Base-by-base conservation (phyloP, 2,329 filamentous ascomycete genomes). In the Sporothrix globosa region DNA sequence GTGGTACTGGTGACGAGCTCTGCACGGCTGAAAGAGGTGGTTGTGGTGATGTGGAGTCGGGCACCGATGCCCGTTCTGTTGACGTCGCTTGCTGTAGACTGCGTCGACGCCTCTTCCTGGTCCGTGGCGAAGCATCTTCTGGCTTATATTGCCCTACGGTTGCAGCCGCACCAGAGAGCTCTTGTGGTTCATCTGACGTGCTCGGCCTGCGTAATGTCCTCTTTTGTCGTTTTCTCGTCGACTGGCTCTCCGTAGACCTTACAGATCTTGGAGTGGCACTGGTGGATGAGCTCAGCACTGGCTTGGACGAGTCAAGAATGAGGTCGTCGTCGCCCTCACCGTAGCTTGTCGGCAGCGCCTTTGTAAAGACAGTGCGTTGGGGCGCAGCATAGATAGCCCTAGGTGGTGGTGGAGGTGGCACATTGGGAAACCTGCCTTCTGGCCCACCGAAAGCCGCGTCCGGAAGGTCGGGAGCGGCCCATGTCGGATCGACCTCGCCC, bases 381-480 rank as follows among this genome's bases (percentile, higher is more conserved):
- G 67, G 67, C 0, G 41, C 61, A 0, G 58, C 34, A 39, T 54
- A 67, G 2, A 13, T 3, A 9, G 30, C 56, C 19, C 65, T 30
- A 50, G 67, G 67, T 21, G 56, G 52, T 6, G 67, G 67, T 5
- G 53, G 63, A 0, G 44, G 68, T 1, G 50, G 21, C 1, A 41
- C 13, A 9, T 34, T 24, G 14, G 56, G 6, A 11, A 24, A 9
- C 3, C 39, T n/a, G 3, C 21, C 24, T 2, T 17, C 30, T 19
- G 61, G 65, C 3, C 58, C 72, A 34, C 70, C 67, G 39, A 76
- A 72, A 2, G 72, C 73, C 2, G 74, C 69, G n/a, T 66, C 72
- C 7, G 76, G 76, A 9, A 82, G 73, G 5, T 79, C 79, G 1
- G 82, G 81, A 0, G 75, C 75, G 34, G 76, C 76, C 82, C 82